Evolutionary conservation across 1,284 basidiomycete species (phyloP).

Genomic region (Athelia sp.): DNA sequence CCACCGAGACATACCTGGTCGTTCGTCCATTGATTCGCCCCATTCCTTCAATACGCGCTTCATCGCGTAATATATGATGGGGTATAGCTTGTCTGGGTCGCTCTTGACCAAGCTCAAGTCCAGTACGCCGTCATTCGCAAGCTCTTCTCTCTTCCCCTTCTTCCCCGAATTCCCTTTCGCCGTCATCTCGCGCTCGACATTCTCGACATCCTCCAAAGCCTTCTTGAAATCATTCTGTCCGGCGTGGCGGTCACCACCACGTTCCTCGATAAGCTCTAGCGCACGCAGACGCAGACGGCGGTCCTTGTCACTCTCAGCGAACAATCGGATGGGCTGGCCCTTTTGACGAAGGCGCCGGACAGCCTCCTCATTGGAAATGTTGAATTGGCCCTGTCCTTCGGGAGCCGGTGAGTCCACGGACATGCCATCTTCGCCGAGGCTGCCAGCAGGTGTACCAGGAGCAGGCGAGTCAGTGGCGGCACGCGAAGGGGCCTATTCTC

Average conservation of each 20-base stretch:
- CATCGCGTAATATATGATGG: conserved; percentile 94
- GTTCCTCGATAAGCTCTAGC: conserved; percentile 90
- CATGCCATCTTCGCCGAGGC: conserved; percentile 8
- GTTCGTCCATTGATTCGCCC: conserved; percentile 89
- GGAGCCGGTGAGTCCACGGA: conserved; percentile 46
- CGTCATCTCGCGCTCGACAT: conserved; percentile 68
- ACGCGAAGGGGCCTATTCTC: conserved; percentile 46
- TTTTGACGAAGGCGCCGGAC: conserved; percentile 84
- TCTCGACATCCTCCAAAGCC: conserved; percentile 89
- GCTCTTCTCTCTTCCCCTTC: conserved; percentile 52
- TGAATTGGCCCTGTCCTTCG: conserved; percentile 63
- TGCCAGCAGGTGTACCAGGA: conserved; percentile 20
- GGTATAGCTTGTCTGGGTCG: conserved; percentile 95
- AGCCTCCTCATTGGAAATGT: conserved; percentile 92
- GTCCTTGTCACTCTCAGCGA: conserved; percentile 95
- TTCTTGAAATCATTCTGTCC: conserved; percentile 94
- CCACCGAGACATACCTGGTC: conserved; percentile 60
- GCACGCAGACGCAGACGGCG: conserved; percentile 86
- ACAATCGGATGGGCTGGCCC: conserved; percentile 92
- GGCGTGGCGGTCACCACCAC: conserved; percentile 68
- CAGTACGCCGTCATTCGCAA: conserved; percentile 49
- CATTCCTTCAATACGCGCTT: conserved; percentile 94
- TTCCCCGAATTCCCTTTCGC: conserved; percentile 34
- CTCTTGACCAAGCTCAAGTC: conserved; percentile 84
- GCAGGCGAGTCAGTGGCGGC: conserved; percentile 37